Conservation (phyloP, 768 basidiomycete species). For the Royoungia palumana region DNA sequence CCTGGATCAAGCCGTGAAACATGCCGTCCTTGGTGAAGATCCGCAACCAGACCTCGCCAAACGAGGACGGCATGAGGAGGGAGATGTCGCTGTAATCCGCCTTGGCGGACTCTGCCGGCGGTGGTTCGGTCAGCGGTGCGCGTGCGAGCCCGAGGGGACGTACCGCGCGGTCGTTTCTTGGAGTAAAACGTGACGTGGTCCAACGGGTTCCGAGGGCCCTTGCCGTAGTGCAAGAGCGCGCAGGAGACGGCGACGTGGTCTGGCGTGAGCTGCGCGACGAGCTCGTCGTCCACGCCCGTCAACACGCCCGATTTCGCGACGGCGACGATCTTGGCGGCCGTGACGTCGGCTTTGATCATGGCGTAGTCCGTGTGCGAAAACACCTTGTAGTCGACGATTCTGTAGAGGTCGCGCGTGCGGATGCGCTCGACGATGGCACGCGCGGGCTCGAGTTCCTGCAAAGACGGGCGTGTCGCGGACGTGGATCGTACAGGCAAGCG, state of each 20-base stretch:
- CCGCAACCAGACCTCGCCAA: conserved; percentile 67
- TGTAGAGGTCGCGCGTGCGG: conserved; percentile 62
- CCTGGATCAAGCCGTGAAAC: conserved; percentile 62
- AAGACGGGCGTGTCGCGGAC: no score
- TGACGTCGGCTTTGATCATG: conserved; percentile 30
- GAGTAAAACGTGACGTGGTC: conserved; percentile 71
- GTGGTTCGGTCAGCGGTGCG: no score
- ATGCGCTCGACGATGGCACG: conserved; percentile 63
- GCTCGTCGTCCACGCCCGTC: conserved; percentile 23
- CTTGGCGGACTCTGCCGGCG: conserved; percentile 36
- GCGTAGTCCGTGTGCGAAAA: conserved; percentile 34
- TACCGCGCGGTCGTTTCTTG: conserved; percentile 59
- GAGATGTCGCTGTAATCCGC: conserved; percentile 61
- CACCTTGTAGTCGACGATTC: conserved; percentile 62
- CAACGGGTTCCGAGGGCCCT: conserved; percentile 66
- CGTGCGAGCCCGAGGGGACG: conserved; percentile 9
- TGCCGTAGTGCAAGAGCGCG: conserved; percentile 72
- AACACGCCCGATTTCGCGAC: conserved; percentile 34
- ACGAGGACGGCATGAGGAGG: conserved; percentile 57
- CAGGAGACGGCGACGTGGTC: conserved; percentile 64
- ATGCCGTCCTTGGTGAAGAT: conserved; percentile 63
- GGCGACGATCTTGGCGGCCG: conserved; percentile 41
- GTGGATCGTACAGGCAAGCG: neutral
- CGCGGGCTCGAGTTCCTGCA: conserved; percentile 56
- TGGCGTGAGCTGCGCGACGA: conserved; percentile 36